A percentile compares a stretch with the other conserved stretches of the same genome.
Evolutionary conservation across 2,329 filamentous ascomycete genomes (phyloP).

Genomic region (Ceratocystis cacaofunesta): DNA sequence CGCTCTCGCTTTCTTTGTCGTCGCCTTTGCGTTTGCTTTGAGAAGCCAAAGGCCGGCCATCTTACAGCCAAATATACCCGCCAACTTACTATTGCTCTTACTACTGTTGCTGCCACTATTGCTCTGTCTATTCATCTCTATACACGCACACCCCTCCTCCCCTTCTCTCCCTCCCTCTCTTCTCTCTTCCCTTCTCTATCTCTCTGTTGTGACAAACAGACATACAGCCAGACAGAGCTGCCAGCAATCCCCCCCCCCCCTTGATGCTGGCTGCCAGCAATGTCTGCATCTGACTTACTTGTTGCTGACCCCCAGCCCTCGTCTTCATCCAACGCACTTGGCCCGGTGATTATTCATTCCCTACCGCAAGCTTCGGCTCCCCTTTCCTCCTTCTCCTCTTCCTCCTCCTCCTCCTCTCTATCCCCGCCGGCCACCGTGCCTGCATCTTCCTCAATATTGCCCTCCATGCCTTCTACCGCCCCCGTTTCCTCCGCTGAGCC

Average conservation of each 20-base stretch:
- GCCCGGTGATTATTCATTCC: background rate
- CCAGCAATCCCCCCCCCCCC: background rate
- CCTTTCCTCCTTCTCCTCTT: background rate
- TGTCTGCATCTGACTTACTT: slow-evolving; percentile 5
- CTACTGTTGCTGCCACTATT: no score
- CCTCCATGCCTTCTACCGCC: slow-evolving; percentile 6
- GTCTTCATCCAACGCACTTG: background rate
- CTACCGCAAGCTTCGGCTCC: background rate
- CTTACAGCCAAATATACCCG: background rate
- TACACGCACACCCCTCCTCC: background rate
- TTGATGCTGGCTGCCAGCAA: background rate
- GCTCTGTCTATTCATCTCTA: background rate
- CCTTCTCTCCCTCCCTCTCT: background rate
- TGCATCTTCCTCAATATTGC: background rate
- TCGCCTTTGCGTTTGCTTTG: background rate
- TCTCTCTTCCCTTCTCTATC: background rate
- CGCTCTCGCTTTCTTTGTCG: background rate
- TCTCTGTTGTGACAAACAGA: background rate
- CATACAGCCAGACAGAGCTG: background rate
- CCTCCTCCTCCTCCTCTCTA: background rate
- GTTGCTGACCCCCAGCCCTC: slow-evolving; percentile 22
- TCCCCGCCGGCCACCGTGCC: background rate
- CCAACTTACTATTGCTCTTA: background rate
- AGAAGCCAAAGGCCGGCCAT: background rate
- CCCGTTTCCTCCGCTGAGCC: slow-evolving; percentile 20